A percentile compares a stretch with the other conserved stretches of the same genome.
These are phyloP conservation scores for Malbranchea cinnamomea DNA, from an alignment of 2,329 filamentous ascomycete genomes.

Conservation along the genomic window DNA sequence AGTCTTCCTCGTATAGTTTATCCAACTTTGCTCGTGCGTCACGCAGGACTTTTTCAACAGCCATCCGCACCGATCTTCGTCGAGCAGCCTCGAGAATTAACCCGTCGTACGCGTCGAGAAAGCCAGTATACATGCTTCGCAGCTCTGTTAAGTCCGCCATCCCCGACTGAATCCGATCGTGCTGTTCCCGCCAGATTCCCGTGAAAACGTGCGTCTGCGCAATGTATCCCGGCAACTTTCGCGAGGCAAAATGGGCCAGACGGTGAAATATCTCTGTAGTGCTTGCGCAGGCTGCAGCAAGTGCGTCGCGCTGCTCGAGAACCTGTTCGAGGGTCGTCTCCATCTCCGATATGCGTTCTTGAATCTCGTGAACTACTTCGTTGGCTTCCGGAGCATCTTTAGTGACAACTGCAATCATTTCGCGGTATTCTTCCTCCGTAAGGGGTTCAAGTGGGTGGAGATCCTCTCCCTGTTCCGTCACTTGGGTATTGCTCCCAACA, in stretches of 20 bases:
- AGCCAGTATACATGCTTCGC: constrained; percentile 72
- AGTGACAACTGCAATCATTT: constrained; percentile 66
- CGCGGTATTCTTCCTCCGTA: constrained; percentile 57
- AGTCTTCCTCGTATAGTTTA: constrained; percentile 58
- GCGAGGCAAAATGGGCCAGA: constrained; percentile 50
- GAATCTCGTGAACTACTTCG: constrained; percentile 51
- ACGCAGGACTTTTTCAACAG: constrained; percentile 57
- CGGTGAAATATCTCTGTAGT: constrained; percentile 49
- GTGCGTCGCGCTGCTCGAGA: constrained; percentile 44
- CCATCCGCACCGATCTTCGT: constrained; percentile 55
- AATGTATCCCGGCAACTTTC: constrained; percentile 42
- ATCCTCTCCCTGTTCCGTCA: constrained; percentile 18
- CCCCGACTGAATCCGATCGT: constrained; percentile 50
- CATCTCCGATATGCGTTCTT: constrained; percentile 62
- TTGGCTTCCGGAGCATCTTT: constrained; percentile 44
- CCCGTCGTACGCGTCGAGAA: constrained; percentile 68
- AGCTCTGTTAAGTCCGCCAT: constrained; percentile 65
- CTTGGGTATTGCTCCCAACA: no score
- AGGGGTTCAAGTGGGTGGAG: constrained; percentile 49
- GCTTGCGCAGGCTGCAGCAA: constrained; percentile 40
- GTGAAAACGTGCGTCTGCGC: constrained; percentile 33
- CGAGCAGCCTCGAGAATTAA: constrained; percentile 73
- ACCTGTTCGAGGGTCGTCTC: constrained; percentile 54
- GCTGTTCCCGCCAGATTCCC: constrained; percentile 57
- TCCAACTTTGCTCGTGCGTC: constrained; percentile 67